Percentiles rank a stretch among this genome's conserved stretches.
Conservation (phyloP, 2,329 filamentous ascomycete genomes). For the Zasmidium citrigriseum region DNA sequence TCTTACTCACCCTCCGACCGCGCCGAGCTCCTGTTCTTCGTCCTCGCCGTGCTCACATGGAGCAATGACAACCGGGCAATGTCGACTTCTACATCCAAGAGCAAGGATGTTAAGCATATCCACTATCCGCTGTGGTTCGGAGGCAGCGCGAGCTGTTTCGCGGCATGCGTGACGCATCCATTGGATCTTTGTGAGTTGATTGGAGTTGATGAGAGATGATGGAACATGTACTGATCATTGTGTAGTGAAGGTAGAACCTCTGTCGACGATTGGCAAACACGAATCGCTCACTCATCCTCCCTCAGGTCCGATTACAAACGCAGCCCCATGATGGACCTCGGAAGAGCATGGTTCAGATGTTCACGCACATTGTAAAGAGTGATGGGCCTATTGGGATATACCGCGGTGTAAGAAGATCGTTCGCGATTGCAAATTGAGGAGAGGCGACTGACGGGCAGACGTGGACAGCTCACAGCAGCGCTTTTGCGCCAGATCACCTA, state of each 20-base stretch:
- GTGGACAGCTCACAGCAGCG: conserved; percentile 73
- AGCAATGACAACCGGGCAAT: conserved; percentile 39
- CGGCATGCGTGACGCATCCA: conserved; percentile 88
- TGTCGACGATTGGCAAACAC: conserved; percentile 9
- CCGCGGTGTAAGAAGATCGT: conserved; percentile 62
- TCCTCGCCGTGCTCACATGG: conserved; percentile 3
- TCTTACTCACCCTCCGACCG: not conserved
- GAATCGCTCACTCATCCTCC: conserved; percentile 13
- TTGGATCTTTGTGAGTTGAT: conserved; percentile 76
- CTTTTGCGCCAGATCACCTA: conserved; percentile 91
- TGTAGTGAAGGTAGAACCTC: conserved; percentile 46
- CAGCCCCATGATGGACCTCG: conserved; percentile 70
- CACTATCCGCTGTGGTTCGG: conserved; percentile 78
- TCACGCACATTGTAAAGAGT: conserved; percentile 74
- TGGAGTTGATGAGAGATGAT: not conserved
- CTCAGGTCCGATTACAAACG: conserved; percentile 84
- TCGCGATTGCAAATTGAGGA: not conserved
- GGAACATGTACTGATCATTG: conserved; percentile 32
- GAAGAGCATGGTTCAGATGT: conserved; percentile 81
- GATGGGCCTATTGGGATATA: conserved; percentile 83
- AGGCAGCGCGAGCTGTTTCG: conserved; percentile 88
- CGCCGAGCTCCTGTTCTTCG: not conserved
- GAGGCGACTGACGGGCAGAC: conserved; percentile 2
- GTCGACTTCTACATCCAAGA: conserved; percentile 45
- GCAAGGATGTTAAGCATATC: conserved; percentile 45